A percentile compares a stretch with the other conserved stretches of the same genome.
These are phyloP conservation scores for Acephala macrosclerotiorum DNA, from an alignment of 2,329 filamentous ascomycete genomes.

Conservation along the genomic window DNA sequence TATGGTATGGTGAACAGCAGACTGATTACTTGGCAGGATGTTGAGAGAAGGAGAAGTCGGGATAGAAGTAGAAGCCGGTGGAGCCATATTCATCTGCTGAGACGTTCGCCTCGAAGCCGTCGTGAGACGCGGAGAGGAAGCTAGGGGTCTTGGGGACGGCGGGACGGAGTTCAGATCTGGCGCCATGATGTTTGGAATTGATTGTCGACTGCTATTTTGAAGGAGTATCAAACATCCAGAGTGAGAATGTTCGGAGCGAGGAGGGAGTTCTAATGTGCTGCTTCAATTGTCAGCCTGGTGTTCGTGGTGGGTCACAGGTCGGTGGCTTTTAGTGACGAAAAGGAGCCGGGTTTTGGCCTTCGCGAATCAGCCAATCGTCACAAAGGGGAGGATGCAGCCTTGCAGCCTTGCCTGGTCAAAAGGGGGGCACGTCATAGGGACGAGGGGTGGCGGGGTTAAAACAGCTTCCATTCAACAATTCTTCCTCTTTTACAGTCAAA, in stretches of 20 bases:
- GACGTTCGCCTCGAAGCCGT: slow-evolving; percentile 41
- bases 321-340: background rate
- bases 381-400: background rate
- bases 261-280: background rate
- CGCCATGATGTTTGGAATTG: slow-evolving; percentile 39
- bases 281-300: slow-evolving; percentile 15
- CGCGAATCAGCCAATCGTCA: background rate
- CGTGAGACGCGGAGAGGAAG: slow-evolving; percentile 39
- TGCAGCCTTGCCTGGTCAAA: slow-evolving; percentile 3
- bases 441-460: slow-evolving; percentile 16
- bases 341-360: background rate
- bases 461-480: slow-evolving; percentile 19
- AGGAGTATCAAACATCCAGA: background rate
- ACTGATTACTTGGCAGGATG: slow-evolving; percentile 44
- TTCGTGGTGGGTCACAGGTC: background rate
- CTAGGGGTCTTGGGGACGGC: slow-evolving; percentile 40
- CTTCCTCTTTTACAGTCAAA: slow-evolving; percentile 7
- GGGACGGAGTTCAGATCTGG: slow-evolving; percentile 46
- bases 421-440: background rate
- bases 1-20: slow-evolving; percentile 37
- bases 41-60: slow-evolving; percentile 37
- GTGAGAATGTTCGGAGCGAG: background rate
- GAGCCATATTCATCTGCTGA: slow-evolving; percentile 39
- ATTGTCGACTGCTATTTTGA: background rate
- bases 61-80: slow-evolving; percentile 26